These are phyloP conservation scores for Pseudocercospora eumusae DNA, from an alignment of 2,329 filamentous ascomycete genomes.

Conservation along the genomic window DNA sequence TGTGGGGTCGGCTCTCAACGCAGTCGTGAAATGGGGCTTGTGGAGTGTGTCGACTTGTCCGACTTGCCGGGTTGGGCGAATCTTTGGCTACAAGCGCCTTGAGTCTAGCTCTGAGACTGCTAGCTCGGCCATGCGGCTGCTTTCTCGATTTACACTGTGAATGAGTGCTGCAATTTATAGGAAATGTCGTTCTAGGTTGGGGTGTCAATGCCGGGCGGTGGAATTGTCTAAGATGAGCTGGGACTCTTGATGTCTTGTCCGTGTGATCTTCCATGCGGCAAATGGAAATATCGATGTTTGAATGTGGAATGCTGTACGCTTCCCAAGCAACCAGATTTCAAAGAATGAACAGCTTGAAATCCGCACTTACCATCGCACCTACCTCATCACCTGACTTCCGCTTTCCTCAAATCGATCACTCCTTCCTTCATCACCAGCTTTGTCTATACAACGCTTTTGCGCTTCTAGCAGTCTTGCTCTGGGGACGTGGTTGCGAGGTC, in stretches of 20 bases:
- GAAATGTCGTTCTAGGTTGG: slow-evolving; percentile 14
- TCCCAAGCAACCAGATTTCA: slow-evolving; percentile 20
- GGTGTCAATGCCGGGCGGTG: slow-evolving; percentile 13
- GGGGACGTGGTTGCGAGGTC: background rate
- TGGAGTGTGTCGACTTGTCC: background rate
- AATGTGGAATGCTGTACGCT: slow-evolving; percentile 18
- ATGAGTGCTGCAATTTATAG: slow-evolving; percentile 3
- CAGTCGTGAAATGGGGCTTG: background rate
- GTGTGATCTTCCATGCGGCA: slow-evolving; percentile 13
- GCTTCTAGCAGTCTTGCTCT: background rate
- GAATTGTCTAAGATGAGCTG: slow-evolving; percentile 21
- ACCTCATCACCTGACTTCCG: slow-evolving; percentile 2
- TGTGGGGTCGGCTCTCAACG: slow-evolving; percentile 7
- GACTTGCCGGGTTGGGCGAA: slow-evolving; percentile 6
- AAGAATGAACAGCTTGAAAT: slow-evolving; percentile 1
- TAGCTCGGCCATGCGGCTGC: slow-evolving; percentile 15
- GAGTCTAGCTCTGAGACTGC: slow-evolving; percentile 23
- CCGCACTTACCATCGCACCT: slow-evolving; percentile 8
- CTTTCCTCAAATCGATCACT: slow-evolving; percentile 2
- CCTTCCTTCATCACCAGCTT: background rate
- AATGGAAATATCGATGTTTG: slow-evolving; percentile 7
- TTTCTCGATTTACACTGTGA: slow-evolving; percentile 29
- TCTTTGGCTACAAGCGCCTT: slow-evolving; percentile 29
- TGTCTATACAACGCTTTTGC: background rate
- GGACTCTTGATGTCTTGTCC: slow-evolving; percentile 15